Percentiles rank a stretch among this genome's conserved stretches.
phyloP scores from a whole-genome alignment of 768 basidiomycete species.

The Mrakia blollopis region DNA sequence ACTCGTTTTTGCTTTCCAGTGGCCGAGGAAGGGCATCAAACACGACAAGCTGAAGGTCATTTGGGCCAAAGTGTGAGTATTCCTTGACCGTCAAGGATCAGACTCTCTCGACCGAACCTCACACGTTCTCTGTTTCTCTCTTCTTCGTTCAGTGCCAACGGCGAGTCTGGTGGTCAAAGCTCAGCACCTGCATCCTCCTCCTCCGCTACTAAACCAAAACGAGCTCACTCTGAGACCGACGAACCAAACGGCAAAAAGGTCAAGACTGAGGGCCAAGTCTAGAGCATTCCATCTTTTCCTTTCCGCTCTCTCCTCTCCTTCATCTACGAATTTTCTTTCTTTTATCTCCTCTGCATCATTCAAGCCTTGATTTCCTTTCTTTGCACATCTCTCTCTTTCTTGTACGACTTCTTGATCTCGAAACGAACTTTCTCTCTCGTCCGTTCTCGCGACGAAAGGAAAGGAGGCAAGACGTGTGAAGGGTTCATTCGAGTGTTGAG shows the following conservation, averaged over 20 bases:
- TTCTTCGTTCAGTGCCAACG: neutral
- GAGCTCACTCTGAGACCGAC: neutral
- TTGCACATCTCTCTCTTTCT: no score
- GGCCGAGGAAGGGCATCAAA: slow-evolving; percentile 89
- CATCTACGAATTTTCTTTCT: no score
- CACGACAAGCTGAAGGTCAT: slow-evolving; percentile 90
- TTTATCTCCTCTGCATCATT: no score
- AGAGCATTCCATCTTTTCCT: no score
- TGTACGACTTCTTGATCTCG: no score
- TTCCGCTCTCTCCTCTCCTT: no score
- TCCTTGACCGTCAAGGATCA: neutral
- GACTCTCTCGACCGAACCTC: neutral
- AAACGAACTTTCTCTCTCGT: no score
- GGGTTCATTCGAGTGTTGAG: no score
- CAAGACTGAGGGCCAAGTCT: neutral
- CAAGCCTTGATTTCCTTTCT: no score
- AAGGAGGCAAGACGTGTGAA: no score
- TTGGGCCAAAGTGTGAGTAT: slow-evolving; percentile 60
- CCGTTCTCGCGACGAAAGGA: no score
- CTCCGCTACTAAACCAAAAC: neutral
- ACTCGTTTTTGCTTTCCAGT: no score
- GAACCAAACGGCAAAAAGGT: neutral
- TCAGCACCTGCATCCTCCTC: neutral
- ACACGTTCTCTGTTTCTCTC: neutral
- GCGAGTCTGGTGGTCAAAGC: neutral